Conservation (phyloP, 345 rosid species). For the Eutrema yunnanense region DNA sequence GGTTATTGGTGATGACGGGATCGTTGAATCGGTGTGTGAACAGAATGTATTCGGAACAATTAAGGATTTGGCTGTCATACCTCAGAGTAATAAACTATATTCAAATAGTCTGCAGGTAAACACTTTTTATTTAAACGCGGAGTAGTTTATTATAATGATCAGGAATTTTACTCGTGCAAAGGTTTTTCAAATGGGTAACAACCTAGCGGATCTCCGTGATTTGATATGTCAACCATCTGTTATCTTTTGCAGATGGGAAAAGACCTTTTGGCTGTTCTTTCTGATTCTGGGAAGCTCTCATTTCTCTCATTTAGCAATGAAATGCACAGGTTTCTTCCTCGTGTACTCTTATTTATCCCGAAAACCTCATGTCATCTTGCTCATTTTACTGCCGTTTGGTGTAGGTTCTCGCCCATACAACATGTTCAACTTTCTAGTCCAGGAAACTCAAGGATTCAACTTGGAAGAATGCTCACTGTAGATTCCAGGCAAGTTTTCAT, state of each 20-base stretch:
- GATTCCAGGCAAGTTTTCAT: constrained; percentile 61
- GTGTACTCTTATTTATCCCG: constrained; percentile 14
- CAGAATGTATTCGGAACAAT: constrained; percentile 84
- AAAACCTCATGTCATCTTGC: not conserved
- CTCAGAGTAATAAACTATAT: constrained; percentile 51
- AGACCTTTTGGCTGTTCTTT: constrained; percentile 77
- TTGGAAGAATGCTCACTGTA: constrained; percentile 82
- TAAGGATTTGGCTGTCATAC: constrained; percentile 74
- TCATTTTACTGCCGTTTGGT: constrained; percentile 27
- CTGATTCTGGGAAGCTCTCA: constrained; percentile 99
- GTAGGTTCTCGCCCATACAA: constrained; percentile 82
- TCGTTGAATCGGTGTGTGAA: constrained; percentile 69
- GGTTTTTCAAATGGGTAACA: not conserved
- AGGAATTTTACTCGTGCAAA: not conserved
- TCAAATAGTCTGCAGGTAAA: constrained; percentile 49
- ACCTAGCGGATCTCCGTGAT: not conserved
- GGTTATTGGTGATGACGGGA: constrained; percentile 69
- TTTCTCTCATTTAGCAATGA: constrained; percentile 86
- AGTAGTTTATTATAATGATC: not conserved
- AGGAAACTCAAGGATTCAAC: constrained; percentile 75
- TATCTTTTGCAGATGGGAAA: constrained; percentile 55
- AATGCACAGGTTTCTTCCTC: constrained; percentile 77
- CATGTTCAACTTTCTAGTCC: constrained; percentile 77
- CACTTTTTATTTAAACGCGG: not conserved
- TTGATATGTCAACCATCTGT: constrained; percentile 13